These are phyloP conservation scores for Paecilomyces dactylethromorphus DNA, from an alignment of 2,329 filamentous ascomycete species.

Conservation along the genomic window DNA sequence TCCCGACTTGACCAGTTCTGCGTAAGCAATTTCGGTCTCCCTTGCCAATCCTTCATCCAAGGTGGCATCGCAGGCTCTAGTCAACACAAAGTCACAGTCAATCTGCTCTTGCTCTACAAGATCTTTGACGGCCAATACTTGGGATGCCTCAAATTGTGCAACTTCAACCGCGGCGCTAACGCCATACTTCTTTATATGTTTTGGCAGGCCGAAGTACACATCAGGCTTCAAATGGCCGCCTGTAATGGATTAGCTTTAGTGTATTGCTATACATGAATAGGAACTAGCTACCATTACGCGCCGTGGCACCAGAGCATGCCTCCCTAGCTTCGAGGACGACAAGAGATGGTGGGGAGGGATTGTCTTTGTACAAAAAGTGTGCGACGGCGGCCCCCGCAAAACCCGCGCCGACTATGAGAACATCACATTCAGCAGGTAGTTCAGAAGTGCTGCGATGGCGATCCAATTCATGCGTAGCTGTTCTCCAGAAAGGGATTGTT, in stretches of 20 bases:
- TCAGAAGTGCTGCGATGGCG: background rate
- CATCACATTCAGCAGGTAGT: background rate
- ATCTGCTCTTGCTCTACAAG: slow-evolving; percentile 36
- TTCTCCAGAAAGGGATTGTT: background rate
- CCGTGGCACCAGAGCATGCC: background rate
- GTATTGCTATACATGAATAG: background rate
- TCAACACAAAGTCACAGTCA: slow-evolving; percentile 39
- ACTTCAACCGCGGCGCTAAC: slow-evolving; percentile 32
- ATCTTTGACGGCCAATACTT: slow-evolving; percentile 37
- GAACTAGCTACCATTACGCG: background rate
- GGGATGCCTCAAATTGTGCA: slow-evolving; percentile 35
- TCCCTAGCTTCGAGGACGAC: background rate
- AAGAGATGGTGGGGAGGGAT: background rate
- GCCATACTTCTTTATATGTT: slow-evolving; percentile 30
- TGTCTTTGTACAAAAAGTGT: background rate
- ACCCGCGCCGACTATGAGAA: background rate
- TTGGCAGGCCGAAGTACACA: slow-evolving; percentile 34
- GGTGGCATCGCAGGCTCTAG: slow-evolving; percentile 37
- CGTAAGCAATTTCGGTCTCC: slow-evolving; percentile 19
- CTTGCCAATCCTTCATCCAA: slow-evolving; percentile 27
- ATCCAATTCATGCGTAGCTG: background rate
- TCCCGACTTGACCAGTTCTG: slow-evolving; percentile 22
- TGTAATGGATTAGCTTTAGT: slow-evolving; percentile 1
- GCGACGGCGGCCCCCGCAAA: background rate
- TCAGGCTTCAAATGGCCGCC: slow-evolving; percentile 39